Evolutionary conservation across 306 rosid genomes (phyloP), one percentile per base, ranked within the genome.

Genomic region (Castanea mollissima): DNA sequence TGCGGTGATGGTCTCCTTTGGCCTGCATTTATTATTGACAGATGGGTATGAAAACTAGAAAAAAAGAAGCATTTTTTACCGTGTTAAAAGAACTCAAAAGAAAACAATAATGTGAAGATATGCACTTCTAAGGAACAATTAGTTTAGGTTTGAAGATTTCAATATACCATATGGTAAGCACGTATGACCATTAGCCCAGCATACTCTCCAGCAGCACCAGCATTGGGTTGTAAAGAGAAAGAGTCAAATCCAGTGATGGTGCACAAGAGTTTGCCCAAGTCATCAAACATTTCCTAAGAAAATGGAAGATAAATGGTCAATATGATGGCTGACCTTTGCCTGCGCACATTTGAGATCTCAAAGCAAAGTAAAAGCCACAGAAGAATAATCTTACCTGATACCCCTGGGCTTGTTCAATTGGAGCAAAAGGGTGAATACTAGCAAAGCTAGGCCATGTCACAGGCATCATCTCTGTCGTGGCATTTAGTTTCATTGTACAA

Each of bases 141-240:
- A 49, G 14, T 8, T 51, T 46, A 77, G 69, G 78, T 41, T 49
- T 41, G 75, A 13, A 55, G 49, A 71, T 81, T 79, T 74, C 20
- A 58, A 46, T 85, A 46, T 90, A 96, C 99, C 86, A 76, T 3
- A 85, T 96, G 99, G 86, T 96, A 96, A 15, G 99, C 99, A 14
- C 97, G 98, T 73, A 96, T 96, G 86, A 96, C 99, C 99, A 96
- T 96, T 58, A 96, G 96, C 81, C 99, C 99, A 68, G 99, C 99
- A 86, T 96, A 96, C 82, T 96, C 99, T 86, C 99, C 98, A 58
- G 99, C 86, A 81, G 99, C 99, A 76, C 99, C 99, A n/a, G 99
- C 99, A 86, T 96, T 96, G 38, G 99, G 99, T 90, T 96, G 99
- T 89, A 96, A 81, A 32, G 99, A 96, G 88, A 96, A 96, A 34